Base-by-base conservation (phyloP, 2,329 filamentous ascomycete species). In the Neofusicoccum cordaticola region DNA sequence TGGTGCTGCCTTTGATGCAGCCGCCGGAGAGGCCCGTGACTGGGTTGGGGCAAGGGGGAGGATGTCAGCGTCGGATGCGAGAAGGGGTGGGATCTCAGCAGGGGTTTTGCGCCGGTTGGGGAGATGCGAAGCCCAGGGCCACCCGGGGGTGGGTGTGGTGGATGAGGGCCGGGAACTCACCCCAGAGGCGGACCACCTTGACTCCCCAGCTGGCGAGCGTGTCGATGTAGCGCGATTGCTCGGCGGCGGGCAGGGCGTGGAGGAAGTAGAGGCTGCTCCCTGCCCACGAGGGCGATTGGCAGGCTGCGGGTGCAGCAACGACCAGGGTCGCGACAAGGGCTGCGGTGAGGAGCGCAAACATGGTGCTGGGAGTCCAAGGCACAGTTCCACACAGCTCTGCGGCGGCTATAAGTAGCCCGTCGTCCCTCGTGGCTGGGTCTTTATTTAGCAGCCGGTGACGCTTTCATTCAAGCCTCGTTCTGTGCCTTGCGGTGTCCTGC, bases 131-230 rank as follows among this genome's bases (percentile, higher is more conserved):
- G 22, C 22, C 22, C 22, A 3, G 22, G 22, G 22, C 0, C 22
- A 2, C 22, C 3, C 3, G 22, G 22, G 22, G 0, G 22, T 22
- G 22, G 22, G 22, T 22, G 42, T 17, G 15, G 11, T 44, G 11
- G 13, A 19, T 22, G 52, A 39, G 4, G 47, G 42, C 50, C 69
- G 70, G 4, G 12, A 35, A 39, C 63, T 73, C 71, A 48, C 71
- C 72, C 74, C 74, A 76, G 11, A 75, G 66, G 3, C 72, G 71
- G 7, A 75, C 65, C 1, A 73, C 71, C 62, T 75, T 75, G 51
- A 68, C 69, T 12, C 73, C 72, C 51, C 69, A 68, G 0, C 63
- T 27, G 7, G 70, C 69, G n/a, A 76, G 67, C 60, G 65, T 67
- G 15, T 67, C 37, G 44, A 75, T 70, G 66, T 73, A 76, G 74